Base-by-base conservation (phyloP, 2,329 filamentous ascomycete genomes). In the Neofusicoccum kwambonambiense region DNA sequence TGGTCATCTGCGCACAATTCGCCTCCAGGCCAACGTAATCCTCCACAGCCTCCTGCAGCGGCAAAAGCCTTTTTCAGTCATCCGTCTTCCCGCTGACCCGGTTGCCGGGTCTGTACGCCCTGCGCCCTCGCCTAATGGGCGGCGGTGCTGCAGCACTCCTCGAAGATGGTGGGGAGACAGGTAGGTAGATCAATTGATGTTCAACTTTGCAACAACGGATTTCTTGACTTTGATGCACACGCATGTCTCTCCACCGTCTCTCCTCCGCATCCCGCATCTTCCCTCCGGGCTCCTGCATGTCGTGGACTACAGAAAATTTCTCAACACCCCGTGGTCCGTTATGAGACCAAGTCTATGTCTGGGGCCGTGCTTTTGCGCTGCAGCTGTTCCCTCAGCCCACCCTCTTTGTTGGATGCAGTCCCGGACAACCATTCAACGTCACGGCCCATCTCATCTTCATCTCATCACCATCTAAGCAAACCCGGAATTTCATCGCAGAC, bases 41-140 rank as follows among this genome's bases (percentile, higher is more conserved):
- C 42, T n/a, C 41, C 41, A 31, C 52, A 60, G 42, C 42, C 56
- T 60, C 42, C 42, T 60, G 56, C 56, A 60, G 56, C 56, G 42
- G 56, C 56, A 60, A 60, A 60, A 22, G 27, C 56, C 56, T 17
- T 60, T 22, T 60, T 15, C 42, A 37, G 56, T 60, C 56, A 60
- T 9, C 27, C 41, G 39, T 34, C 56, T 22, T 19, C 22, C 54
- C 56, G 42, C 42, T 37, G 56, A 60, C 56, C 56, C 27, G 56
- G 56, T 60, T 37, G 9, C 12, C 42, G 56, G 56, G 31, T 37
- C n/a, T 45, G 41, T 47, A 45, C 42, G 6, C 35, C 41, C 44
- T 35, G 42, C 42, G 6, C 41, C 27, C 8, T 37, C 56, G n/a
- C 31, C 56, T 60, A 60, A 42, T n/a, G 41, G 13, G 56, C 47